phyloP scores from a whole-genome alignment of 1,139 yeast species.

The Sugiyamaella grinbergsii region DNA sequence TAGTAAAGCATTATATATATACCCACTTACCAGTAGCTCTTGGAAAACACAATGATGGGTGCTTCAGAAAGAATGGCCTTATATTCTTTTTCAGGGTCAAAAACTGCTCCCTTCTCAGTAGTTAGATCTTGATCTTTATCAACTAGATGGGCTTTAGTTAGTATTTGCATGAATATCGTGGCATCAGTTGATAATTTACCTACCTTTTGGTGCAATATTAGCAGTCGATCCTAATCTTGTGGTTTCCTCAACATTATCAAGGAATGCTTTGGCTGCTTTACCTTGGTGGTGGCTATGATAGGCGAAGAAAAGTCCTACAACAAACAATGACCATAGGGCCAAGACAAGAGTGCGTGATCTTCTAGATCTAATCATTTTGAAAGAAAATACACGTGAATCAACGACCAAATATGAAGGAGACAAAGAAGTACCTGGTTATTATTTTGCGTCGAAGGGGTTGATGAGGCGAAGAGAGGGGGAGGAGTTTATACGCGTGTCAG shows the following conservation, averaged over 20 bases:
- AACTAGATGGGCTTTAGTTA: background rate
- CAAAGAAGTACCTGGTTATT: background rate
- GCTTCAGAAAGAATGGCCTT: conserved; percentile 58
- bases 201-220: conserved; percentile 17
- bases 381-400: background rate
- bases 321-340: conserved; percentile 36
- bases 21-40: conserved; percentile 48
- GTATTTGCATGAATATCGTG: background rate
- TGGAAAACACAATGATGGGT: conserved; percentile 56
- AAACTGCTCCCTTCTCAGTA: conserved; percentile 42
- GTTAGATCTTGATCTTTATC: conserved; percentile 33
- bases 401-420: background rate
- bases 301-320: conserved; percentile 33
- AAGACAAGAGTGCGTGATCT: conserved; percentile 35
- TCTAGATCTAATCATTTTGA: conserved; percentile 35
- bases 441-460: background rate
- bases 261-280: conserved; percentile 26
- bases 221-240: conserved; percentile 30
- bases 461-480: too few species aligned
- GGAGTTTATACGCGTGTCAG: too few species aligned
- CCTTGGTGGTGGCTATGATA: conserved; percentile 32
- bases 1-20: conserved; percentile 47
- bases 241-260: conserved; percentile 33
- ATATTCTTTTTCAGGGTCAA: conserved; percentile 65
- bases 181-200: background rate